Evolutionary conservation across 2,329 filamentous ascomycete genomes (phyloP).

Genomic region (Hypoxylon sp.): DNA sequence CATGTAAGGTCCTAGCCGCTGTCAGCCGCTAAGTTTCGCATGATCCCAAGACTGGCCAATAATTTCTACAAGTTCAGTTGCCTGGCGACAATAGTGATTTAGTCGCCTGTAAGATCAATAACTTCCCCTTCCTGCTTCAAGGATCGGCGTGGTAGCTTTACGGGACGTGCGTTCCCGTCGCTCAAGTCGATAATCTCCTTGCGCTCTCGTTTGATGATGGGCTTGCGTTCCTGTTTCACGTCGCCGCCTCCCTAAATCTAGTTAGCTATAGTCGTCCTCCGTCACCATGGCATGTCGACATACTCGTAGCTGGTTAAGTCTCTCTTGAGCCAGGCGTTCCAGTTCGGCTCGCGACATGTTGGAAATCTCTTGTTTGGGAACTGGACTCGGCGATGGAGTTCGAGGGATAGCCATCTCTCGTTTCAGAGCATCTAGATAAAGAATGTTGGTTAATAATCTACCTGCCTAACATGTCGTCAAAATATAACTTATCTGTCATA

Average conservation of each 20-base stretch:
- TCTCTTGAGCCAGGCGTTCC: slow-evolving; percentile 47
- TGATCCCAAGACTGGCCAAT: neutral
- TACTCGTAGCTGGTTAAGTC: slow-evolving; percentile 49
- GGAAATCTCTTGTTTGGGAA: slow-evolving; percentile 25
- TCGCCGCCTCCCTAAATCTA: slow-evolving; percentile 13
- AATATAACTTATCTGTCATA: slow-evolving; percentile 5
- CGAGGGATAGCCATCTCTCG: slow-evolving; percentile 50
- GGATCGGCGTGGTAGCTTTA: slow-evolving; percentile 29
- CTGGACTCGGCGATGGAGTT: slow-evolving; percentile 33
- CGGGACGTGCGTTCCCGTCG: slow-evolving; percentile 20
- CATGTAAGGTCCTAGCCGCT: neutral
- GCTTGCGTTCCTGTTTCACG: slow-evolving; percentile 37
- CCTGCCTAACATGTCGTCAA: neutral
- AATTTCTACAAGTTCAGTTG: neutral
- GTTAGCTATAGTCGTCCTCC: neutral
- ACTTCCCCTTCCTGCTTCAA: slow-evolving; percentile 18
- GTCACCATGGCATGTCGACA: neutral
- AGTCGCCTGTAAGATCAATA: slow-evolving; percentile 45
- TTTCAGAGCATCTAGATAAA: slow-evolving; percentile 48
- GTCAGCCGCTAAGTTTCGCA: neutral
- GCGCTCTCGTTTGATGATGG: slow-evolving; percentile 31
- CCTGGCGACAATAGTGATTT: neutral
- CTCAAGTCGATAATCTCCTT: slow-evolving; percentile 45
- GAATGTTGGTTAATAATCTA: neutral
- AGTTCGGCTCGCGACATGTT: slow-evolving; percentile 45